These are phyloP conservation scores for Amaranthus cruentus DNA, from an alignment of 148 eudicot genomes.

Conservation along the genomic window DNA sequence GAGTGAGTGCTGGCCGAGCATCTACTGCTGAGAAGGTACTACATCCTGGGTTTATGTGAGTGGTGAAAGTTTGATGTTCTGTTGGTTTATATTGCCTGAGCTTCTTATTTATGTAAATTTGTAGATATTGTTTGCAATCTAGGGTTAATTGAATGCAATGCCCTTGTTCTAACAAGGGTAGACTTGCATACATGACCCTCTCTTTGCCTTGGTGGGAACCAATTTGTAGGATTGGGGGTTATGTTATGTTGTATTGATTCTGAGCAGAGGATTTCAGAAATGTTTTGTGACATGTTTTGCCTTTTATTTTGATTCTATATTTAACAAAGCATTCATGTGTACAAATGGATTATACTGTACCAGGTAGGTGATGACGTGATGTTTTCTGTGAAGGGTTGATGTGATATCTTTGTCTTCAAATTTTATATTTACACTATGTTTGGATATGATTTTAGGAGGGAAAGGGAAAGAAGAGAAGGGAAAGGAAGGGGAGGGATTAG, in stretches of 20 bases:
- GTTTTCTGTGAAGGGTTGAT: conserved; percentile 9
- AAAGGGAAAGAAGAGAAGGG: no score
- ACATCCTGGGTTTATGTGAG: not conserved
- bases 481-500: no score
- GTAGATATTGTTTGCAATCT: no score
- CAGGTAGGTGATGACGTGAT: not conserved
- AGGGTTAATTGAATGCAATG: no score
- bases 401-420: not conserved
- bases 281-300: not conserved
- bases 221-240: no score
- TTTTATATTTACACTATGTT: not conserved
- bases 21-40: conserved; percentile 88
- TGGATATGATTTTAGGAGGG: no score
- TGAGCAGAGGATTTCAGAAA: not conserved
- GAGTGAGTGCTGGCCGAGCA: conserved; percentile 83
- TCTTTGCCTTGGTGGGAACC: no score
- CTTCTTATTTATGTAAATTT: no score
- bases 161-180: no score
- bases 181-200: no score
- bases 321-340: not conserved
- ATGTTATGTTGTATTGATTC: not conserved
- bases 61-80: not conserved
- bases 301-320: not conserved
- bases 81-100: not conserved
- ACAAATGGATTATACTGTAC: not conserved